Percentiles rank a stretch among this genome's conserved stretches.
Conservation (phyloP, 805 yeast genomes). For the Wickerhamomyces sydowiorum region DNA sequence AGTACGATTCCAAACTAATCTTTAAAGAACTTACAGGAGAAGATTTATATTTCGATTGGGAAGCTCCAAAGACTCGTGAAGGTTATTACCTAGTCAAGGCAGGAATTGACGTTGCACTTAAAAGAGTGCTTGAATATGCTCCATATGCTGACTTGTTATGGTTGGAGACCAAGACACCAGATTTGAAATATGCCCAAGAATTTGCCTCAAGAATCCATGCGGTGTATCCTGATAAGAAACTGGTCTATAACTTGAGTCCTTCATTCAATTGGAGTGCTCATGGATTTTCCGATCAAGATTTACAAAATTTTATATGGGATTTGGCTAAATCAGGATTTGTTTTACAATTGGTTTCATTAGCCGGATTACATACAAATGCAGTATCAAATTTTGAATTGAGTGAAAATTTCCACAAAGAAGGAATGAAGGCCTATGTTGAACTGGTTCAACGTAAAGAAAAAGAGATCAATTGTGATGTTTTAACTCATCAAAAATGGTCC, state of each 20-base stretch:
- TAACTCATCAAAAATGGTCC: conserved; percentile 59
- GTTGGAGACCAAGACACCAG: conserved; percentile 59
- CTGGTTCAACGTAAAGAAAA: conserved; percentile 43
- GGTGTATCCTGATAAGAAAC: conserved; percentile 44
- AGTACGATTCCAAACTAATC: conserved; percentile 11
- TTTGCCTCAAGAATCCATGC: conserved; percentile 42
- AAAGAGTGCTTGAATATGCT: conserved; percentile 47
- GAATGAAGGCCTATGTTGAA: conserved; percentile 56
- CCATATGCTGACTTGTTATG: conserved; percentile 57
- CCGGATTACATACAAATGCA: conserved; percentile 53
- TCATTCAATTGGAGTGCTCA: conserved; percentile 56
- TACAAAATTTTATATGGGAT: conserved; percentile 45
- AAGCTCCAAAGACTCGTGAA: conserved; percentile 51
- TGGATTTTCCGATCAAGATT: conserved; percentile 42
- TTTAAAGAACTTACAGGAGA: conserved; percentile 23
- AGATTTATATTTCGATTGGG: conserved; percentile 48
- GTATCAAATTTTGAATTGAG: conserved; percentile 47
- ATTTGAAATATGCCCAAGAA: conserved; percentile 41
- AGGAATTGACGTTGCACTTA: conserved; percentile 48
- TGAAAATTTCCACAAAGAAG: conserved; percentile 40
- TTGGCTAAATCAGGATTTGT: conserved; percentile 53
- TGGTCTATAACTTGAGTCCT: conserved; percentile 58
- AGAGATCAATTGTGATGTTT: conserved; percentile 40
- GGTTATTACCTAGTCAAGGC: conserved; percentile 47
- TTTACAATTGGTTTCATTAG: conserved; percentile 53